phyloP scores from a whole-genome alignment of 2,329 filamentous ascomycete genomes.

The Cladophialophora bantiana region DNA sequence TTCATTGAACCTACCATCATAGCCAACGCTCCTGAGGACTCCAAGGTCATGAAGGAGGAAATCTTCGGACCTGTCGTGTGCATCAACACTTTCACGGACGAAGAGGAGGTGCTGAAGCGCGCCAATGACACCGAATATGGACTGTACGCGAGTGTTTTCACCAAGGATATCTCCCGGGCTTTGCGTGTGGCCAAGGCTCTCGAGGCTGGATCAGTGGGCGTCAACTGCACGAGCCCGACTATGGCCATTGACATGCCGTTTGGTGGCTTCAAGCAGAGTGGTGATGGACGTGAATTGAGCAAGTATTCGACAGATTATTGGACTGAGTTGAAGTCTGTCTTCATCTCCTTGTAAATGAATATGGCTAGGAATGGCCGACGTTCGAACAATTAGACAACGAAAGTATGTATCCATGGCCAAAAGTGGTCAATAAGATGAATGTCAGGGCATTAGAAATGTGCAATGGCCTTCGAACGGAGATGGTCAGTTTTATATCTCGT shows the following conservation, averaged over 20 bases:
- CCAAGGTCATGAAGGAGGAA: slow-evolving; percentile 64
- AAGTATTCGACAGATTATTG: slow-evolving; percentile 63
- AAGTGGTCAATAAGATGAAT: not conserved
- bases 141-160: slow-evolving; percentile 66
- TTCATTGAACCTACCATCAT: slow-evolving; percentile 68
- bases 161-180: slow-evolving; percentile 59
- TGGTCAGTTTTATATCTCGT: no score
- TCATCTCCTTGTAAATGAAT: slow-evolving; percentile 31
- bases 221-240: slow-evolving; percentile 58
- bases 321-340: slow-evolving; percentile 63
- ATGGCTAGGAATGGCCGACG: not conserved
- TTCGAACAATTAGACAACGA: not conserved
- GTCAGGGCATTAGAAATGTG: not conserved
- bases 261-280: slow-evolving; percentile 44
- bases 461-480: not conserved
- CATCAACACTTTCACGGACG: slow-evolving; percentile 66
- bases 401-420: not conserved
- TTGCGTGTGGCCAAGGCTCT: slow-evolving; percentile 61
- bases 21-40: slow-evolving; percentile 62
- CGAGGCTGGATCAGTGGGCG: slow-evolving; percentile 66
- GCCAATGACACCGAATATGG: slow-evolving; percentile 62
- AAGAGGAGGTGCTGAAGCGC: slow-evolving; percentile 65
- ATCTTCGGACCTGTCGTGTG: slow-evolving; percentile 71
- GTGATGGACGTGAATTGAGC: slow-evolving; percentile 43
- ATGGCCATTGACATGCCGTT: slow-evolving; percentile 47